A percentile compares a stretch with the other conserved stretches of the same genome.
Conservation (phyloP, 2,329 filamentous ascomycete species). For the Cladobotryum protrusum region DNA sequence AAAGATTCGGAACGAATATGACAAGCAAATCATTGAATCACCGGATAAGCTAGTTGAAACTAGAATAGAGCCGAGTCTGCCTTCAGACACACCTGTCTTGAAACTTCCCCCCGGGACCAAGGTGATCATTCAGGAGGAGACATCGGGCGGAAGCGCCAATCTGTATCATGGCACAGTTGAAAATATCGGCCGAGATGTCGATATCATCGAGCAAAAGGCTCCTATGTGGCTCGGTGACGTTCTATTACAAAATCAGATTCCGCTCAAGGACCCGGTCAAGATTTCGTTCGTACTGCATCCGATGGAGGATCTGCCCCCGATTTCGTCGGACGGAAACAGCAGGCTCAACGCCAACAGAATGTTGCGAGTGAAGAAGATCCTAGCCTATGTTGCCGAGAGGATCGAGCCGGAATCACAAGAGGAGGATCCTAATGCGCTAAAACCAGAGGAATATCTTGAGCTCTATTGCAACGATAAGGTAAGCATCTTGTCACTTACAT, state of each 20-base stretch:
- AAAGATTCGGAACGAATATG: conserved; percentile 66
- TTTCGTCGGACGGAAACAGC: conserved; percentile 76
- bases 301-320: conserved; percentile 64
- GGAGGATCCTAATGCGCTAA: conserved; percentile 53
- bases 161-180: conserved; percentile 86
- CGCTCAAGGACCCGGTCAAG: conserved; percentile 87
- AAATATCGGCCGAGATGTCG: conserved; percentile 67
- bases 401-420: conserved; percentile 68
- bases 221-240: conserved; percentile 92
- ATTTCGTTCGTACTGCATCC: conserved; percentile 90
- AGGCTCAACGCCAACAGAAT: conserved; percentile 94
- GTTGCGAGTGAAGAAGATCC: conserved; percentile 90
- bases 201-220: conserved; percentile 76
- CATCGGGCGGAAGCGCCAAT: conserved; percentile 65
- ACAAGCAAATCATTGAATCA: conserved; percentile 54
- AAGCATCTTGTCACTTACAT: conserved; percentile 25
- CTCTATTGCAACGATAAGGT: conserved; percentile 92
- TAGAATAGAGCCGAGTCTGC: conserved; percentile 60
- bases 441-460: conserved; percentile 89
- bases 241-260: conserved; percentile 73
- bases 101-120: conserved; percentile 63
- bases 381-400: conserved; percentile 85
- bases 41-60: conserved; percentile 53
- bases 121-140: conserved; percentile 65
- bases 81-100: conserved; percentile 69